These are phyloP conservation scores for Flaveria sonorensis DNA, from an alignment of 129 eudicot species.

Conservation along the genomic window DNA sequence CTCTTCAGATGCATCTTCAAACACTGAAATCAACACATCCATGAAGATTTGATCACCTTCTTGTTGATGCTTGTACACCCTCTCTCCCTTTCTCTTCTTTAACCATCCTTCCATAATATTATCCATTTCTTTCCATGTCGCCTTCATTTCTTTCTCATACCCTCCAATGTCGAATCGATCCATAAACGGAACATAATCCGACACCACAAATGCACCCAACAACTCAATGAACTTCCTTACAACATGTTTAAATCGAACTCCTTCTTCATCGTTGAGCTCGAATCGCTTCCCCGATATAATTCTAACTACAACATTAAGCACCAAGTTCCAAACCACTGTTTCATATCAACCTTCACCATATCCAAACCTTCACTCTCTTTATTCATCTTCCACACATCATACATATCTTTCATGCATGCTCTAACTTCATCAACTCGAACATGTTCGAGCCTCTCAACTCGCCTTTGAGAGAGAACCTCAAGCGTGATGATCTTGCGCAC, in stretches of 20 bases:
- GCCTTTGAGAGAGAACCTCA: constrained; percentile 23
- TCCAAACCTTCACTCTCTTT: background rate
- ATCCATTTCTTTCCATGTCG: constrained; percentile 27
- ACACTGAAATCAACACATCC: background rate
- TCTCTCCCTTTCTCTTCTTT: constrained; percentile 19
- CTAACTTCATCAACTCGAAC: constrained; percentile 21
- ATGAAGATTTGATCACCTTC: constrained; percentile 5
- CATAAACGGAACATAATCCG: constrained; percentile 34
- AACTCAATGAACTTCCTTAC: constrained; percentile 26
- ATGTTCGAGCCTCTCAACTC: constrained; percentile 23
- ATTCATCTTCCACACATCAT: constrained; percentile 16
- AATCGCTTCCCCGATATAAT: no score
- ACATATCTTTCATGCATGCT: constrained; percentile 18
- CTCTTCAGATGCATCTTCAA: background rate
- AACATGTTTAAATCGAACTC: background rate
- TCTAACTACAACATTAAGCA: no score
- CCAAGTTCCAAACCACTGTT: no score
- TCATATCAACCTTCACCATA: background rate
- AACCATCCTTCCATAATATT: constrained; percentile 35
- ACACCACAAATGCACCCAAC: constrained; percentile 34
- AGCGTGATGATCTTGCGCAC: constrained; percentile 12
- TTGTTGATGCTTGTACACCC: no score
- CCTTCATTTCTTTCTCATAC: constrained; percentile 35
- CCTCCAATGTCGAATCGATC: constrained; percentile 39
- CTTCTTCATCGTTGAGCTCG: background rate